Percentiles rank a stretch among this genome's conserved stretches.
phyloP scores from a whole-genome alignment of 805 yeast genomes.

The Zygosaccharomyces bisporus region DNA sequence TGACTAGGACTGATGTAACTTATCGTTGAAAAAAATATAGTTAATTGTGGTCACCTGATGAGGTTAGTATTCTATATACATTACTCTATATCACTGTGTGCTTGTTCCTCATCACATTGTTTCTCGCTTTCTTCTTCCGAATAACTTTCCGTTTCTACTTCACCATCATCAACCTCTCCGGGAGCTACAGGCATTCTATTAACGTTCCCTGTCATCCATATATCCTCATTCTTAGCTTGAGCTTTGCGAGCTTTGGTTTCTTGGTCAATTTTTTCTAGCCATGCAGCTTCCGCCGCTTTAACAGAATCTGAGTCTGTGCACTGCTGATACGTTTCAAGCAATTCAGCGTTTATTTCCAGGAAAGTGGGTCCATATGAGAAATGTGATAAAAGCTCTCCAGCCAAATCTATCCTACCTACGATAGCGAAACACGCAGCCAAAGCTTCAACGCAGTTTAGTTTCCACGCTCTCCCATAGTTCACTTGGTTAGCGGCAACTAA shows the following conservation, averaged over 20 bases:
- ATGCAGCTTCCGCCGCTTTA: conserved; percentile 63
- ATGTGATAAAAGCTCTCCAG: conserved; percentile 64
- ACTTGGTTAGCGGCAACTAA: conserved; percentile 96
- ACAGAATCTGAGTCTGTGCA: conserved; percentile 83
- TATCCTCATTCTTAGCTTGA: conserved; percentile 50
- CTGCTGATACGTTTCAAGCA: conserved; percentile 65
- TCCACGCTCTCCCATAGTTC: conserved; percentile 95
- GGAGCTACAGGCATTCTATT: conserved; percentile 43
- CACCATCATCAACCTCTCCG: conserved; percentile 22
- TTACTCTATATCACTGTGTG: not conserved
- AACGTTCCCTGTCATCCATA: conserved; percentile 77
- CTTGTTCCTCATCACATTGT: conserved; percentile 13
- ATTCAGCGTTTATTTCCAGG: conserved; percentile 73
- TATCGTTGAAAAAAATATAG: not conserved
- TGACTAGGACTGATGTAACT: not conserved
- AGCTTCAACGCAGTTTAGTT: conserved; percentile 93
- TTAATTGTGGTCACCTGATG: conserved; percentile 3
- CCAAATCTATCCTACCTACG: conserved; percentile 89
- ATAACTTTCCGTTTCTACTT: too few relatives aligned
- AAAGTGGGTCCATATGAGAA: conserved; percentile 95
- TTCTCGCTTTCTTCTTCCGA: conserved; percentile 30
- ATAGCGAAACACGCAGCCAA: conserved; percentile 95
- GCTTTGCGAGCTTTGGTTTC: conserved; percentile 63
- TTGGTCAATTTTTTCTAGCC: conserved; percentile 63
- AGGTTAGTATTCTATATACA: not conserved